Base-by-base conservation (phyloP, 2,329 filamentous ascomycete genomes). In the Zalaria sp. region DNA sequence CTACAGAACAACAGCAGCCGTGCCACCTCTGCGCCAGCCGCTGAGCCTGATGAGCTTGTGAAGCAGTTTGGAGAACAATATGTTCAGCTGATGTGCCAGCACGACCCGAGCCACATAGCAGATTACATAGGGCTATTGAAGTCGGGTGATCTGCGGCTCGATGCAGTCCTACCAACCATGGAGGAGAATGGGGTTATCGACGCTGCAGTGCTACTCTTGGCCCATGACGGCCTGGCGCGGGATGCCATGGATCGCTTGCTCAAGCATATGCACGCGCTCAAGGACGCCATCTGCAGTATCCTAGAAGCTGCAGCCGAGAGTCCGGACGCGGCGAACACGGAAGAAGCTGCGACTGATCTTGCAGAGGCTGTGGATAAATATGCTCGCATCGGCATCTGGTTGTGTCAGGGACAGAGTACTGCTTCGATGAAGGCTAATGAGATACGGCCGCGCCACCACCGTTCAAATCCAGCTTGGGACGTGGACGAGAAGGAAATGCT, bases 171-270 rank as follows among this genome's bases (percentile, higher is more conserved):
- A 5, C 87, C 88, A 3, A 79, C 80, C 0, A 86, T 98, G 70
- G 93, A 98, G 60, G 76, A 82, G 47, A 87, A 80, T 35, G 88
- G 88, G 1, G 84, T 91, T 4, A 77, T 98, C 37, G 91, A 98
- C 64, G 93, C 88, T 4, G 89, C 87, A 1, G 84, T 98, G 5
- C 77, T 94, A 2, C 69, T 98, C 6, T 82, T 98, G 72, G 85
- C 86, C 34, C 77, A 85, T 44, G 87, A 95, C 56, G 91, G 93
- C 0, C 78, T 91, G 53, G 72, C 89, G 8, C 74, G 76, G 46
- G 75, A 81, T 51, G 91, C 87, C 4, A 93, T 98, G 81, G 72
- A 79, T 43, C 77, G 91, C 38, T 72, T 98, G 25, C 74, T 85
- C n/a, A 75, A 72, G 50, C 89, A 98, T 55, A 62, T 98, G 26